phyloP scores from a whole-genome alignment of 352 stramenopile species.

The Globisporangium camurandrum region DNA sequence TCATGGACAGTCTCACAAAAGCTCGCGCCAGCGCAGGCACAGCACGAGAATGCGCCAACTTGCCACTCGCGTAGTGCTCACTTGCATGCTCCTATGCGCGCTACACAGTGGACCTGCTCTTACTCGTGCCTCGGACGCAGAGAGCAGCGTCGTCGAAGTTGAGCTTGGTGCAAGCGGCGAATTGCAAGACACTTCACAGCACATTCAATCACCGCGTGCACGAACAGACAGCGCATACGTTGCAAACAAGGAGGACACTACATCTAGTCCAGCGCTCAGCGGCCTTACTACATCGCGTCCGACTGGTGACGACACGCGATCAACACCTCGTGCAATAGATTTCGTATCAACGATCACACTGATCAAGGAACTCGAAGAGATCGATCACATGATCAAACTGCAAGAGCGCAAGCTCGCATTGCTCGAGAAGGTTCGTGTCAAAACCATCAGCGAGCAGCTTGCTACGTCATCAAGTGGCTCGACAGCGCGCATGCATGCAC shows the following conservation, averaged over 20 bases:
- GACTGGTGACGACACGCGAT: no score
- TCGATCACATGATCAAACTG: slow-evolving; percentile 35
- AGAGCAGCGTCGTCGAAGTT: slow-evolving; percentile 1
- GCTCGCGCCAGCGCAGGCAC: no score
- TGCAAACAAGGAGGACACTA: no score
- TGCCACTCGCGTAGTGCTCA: no score
- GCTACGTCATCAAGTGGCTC: neutral
- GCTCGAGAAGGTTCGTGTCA: slow-evolving; percentile 18
- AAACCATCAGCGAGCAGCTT: slow-evolving; percentile 1
- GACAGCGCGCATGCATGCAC: neutral
- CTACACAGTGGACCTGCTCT: neutral
- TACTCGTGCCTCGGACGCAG: neutral
- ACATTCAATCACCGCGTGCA: neutral
- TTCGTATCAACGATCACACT: slow-evolving; percentile 13
- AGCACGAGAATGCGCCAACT: no score
- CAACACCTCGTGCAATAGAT: neutral
- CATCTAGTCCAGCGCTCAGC: no score
- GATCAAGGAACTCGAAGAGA: slow-evolving; percentile 17
- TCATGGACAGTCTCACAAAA: no score
- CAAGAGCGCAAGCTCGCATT: slow-evolving; percentile 33
- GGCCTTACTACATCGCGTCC: no score
- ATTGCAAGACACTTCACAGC: neutral
- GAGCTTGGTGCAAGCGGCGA: neutral
- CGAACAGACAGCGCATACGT: no score
- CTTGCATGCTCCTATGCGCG: no score